Evolutionary conservation across 2,329 filamentous ascomycete genomes (phyloP), one percentile per base, ranked within the genome.

Genomic region (Alternaria brassicicola): DNA sequence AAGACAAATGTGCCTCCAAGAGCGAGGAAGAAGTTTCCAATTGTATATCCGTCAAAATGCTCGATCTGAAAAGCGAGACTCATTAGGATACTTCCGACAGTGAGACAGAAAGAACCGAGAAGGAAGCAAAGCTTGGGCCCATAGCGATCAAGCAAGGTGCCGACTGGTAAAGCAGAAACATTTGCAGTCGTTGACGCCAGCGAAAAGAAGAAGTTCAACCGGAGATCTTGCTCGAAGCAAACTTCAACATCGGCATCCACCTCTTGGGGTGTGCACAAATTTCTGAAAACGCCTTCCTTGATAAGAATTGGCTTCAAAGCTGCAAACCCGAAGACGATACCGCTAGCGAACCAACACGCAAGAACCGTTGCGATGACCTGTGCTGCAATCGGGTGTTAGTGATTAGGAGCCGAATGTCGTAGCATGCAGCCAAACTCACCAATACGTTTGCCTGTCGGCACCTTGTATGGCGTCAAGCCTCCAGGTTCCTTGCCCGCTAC

Each of bases 1-100:
- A 92, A 95, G 50, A 91, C 86, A 68, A 93, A 93, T 2, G 91
- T 90, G 0, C 91, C 92, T 19, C 91, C 92, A 1, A 94, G 82
- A 0, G 91, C 89, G 7, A 95, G 83, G 54, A 92, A 86, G 21
- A 93, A 81, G 75, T 94, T 93, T 15, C 90, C 91, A 5, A 86
- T 80, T 19, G 92, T 84, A 69, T 89, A 89, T 15, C 74, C 75
- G 56, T 78, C 76, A 56, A 77, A 77, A 33, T 71, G 62, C 15
- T 64, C 66, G 47, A 77, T 70, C 58, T 71, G 69, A 50, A 74
- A 75, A 28, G 74, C 76, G 43, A 78, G 69, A 53, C 71, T 76
- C 73, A 78, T 75, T 33, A 76, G 66, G 35, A 77, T 62, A 60
- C 71, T 76, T 30, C 76, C 76, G 17, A 63, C 50, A 52, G 74